These are phyloP conservation scores for Crepidotus variabilis DNA, from an alignment of 768 basidiomycete species.

Conservation along the genomic window DNA sequence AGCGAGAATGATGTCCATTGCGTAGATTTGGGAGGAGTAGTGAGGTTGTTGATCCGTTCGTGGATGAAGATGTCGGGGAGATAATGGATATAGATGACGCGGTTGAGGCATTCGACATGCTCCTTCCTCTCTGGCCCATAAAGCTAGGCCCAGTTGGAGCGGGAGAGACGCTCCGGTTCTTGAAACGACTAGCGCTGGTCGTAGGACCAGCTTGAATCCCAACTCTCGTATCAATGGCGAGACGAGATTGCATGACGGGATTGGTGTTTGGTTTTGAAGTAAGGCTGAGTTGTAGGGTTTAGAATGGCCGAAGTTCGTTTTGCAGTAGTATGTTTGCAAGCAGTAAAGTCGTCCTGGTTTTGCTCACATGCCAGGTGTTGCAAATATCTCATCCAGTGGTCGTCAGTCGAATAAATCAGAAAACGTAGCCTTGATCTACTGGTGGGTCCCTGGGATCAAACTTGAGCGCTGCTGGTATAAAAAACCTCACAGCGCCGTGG, in stretches of 20 bases:
- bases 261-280: neutral
- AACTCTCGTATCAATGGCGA: slow-evolving; percentile 47
- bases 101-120: slow-evolving; percentile 52
- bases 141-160: slow-evolving; percentile 30
- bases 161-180: slow-evolving; percentile 26
- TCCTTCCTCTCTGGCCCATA: slow-evolving; percentile 36
- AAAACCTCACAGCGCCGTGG: too few relatives aligned
- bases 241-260: slow-evolving; percentile 40
- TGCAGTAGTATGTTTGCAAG: neutral
- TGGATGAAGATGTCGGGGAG: slow-evolving; percentile 51
- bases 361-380: slow-evolving; percentile 4
- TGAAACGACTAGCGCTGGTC: slow-evolving; percentile 22
- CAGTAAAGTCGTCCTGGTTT: neutral
- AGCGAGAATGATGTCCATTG: slow-evolving; percentile 23
- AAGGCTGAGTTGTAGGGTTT: neutral
- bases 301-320: neutral
- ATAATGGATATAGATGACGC: slow-evolving; percentile 53
- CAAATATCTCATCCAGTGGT: neutral
- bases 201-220: slow-evolving; percentile 27
- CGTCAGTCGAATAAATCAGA: neutral
- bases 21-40: slow-evolving; percentile 29
- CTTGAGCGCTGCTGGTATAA: neutral
- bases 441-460: neutral
- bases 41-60: slow-evolving; percentile 52
- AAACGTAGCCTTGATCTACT: neutral